A percentile compares a stretch with the other conserved stretches of the same genome.
These are phyloP conservation scores for Boletellus sp. DNA, from an alignment of 768 basidiomycete genomes.

Conservation along the genomic window DNA sequence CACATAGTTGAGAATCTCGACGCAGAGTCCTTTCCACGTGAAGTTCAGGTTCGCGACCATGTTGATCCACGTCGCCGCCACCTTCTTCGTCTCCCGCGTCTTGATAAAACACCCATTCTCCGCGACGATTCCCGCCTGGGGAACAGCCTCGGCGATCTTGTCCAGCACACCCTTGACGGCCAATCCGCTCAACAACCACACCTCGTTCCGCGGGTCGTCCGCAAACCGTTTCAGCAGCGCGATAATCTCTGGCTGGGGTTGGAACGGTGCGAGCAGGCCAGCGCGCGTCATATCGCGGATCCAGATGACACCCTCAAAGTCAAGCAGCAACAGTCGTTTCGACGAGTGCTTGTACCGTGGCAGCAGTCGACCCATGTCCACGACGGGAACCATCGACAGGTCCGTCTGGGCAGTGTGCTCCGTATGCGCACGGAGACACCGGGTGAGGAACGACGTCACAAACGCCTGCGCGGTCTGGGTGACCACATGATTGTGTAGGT, in stretches of 20 bases:
- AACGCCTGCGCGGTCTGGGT: constrained; percentile 87
- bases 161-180: constrained; percentile 62
- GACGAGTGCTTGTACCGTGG: constrained; percentile 64
- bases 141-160: constrained; percentile 54
- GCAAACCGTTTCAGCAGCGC: constrained; percentile 53
- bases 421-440: constrained; percentile 67
- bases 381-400: constrained; percentile 34
- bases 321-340: constrained; percentile 65
- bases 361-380: constrained; percentile 50
- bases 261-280: constrained; percentile 41
- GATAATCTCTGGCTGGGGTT: constrained; percentile 39
- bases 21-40: constrained; percentile 75
- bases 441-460: constrained; percentile 72
- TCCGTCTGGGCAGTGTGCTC: constrained; percentile 48
- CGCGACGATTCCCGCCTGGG: constrained; percentile 76
- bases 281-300: constrained; percentile 49
- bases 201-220: constrained; percentile 65
- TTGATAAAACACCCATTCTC: constrained; percentile 89
- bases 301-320: constrained; percentile 83
- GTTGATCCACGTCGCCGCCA: constrained; percentile 59
- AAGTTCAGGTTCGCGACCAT: constrained; percentile 78
- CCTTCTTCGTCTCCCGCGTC: constrained; percentile 37
- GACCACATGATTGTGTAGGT: constrained; percentile 80
- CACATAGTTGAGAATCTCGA: constrained; percentile 84
- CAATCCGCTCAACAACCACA: constrained; percentile 80